These are phyloP conservation scores for Teratosphaeria viscida DNA, from an alignment of 2,329 filamentous ascomycete species.

Conservation along the genomic window DNA sequence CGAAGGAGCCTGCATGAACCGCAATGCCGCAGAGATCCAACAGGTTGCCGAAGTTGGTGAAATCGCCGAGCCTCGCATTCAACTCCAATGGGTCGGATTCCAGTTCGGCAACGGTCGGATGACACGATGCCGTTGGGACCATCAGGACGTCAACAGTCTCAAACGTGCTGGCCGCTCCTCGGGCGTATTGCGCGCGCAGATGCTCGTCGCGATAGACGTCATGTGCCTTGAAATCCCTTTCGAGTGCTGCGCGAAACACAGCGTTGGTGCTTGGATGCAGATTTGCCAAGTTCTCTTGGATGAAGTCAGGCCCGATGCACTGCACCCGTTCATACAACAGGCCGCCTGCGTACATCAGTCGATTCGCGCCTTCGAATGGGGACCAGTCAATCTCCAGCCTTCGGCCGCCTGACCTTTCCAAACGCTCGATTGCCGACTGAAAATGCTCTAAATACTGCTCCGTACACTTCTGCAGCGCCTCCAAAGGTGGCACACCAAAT, in stretches of 20 bases:
- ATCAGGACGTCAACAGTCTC: slow-evolving; percentile 38
- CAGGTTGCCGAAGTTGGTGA: slow-evolving; percentile 53
- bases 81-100: slow-evolving; percentile 41
- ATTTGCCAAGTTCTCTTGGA: not conserved
- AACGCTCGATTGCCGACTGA: not conserved
- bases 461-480: not conserved
- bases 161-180: slow-evolving; percentile 33
- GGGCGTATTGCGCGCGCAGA: slow-evolving; percentile 34
- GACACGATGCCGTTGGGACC: slow-evolving; percentile 42
- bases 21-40: slow-evolving; percentile 46
- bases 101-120: slow-evolving; percentile 44
- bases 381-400: not conserved
- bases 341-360: not conserved
- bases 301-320: not conserved
- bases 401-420: not conserved
- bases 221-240: slow-evolving; percentile 31
- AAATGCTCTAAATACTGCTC: not conserved
- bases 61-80: slow-evolving; percentile 46
- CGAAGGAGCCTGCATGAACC: slow-evolving; percentile 40
- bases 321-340: not conserved
- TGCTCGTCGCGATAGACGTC: slow-evolving; percentile 42
- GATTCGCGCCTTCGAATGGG: not conserved
- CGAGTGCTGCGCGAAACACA: slow-evolving; percentile 33
- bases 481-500: slow-evolving; percentile 37
- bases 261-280: slow-evolving; percentile 12